Percentiles rank a stretch among this genome's conserved stretches.
Conservation (phyloP, 2,329 filamentous ascomycete species). For the Zelopaecilomyces penicillatus region DNA sequence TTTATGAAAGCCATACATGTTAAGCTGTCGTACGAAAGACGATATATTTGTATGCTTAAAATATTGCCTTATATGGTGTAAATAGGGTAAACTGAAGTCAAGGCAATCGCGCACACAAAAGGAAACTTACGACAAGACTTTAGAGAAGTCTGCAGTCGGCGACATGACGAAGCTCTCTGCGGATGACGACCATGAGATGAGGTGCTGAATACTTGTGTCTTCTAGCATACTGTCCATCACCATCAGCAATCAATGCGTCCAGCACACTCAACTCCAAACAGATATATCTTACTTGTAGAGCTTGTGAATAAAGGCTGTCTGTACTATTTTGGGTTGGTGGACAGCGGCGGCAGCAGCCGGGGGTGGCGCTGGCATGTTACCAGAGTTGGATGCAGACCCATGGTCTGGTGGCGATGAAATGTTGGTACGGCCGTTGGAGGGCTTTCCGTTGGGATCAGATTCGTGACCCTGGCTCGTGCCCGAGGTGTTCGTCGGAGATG, state of each 20-base stretch:
- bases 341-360: constrained; percentile 61
- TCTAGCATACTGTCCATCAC: constrained; percentile 75
- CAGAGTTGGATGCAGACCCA: constrained; percentile 18
- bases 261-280: constrained; percentile 61
- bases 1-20: constrained; percentile 99
- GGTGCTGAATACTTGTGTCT: constrained; percentile 81
- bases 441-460: constrained; percentile 29
- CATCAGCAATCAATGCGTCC: constrained; percentile 36
- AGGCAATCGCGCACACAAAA: background rate
- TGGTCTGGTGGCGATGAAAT: constrained; percentile 32
- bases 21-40: constrained; percentile 93
- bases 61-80: constrained; percentile 61
- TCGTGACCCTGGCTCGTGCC: constrained; percentile 38
- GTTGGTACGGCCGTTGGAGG: constrained; percentile 26
- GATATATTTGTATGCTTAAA: constrained; percentile 99
- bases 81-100: no score
- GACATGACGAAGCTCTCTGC: constrained; percentile 99
- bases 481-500: constrained; percentile 40
- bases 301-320: constrained; percentile 98
- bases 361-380: constrained; percentile 42
- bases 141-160: constrained; percentile 92
- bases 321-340: constrained; percentile 93
- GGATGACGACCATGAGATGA: constrained; percentile 91
- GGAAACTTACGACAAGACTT: constrained; percentile 79
- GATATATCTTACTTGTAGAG: constrained; percentile 73